These are phyloP conservation scores for Rhytidiadelphus loreus DNA, from an alignment of 225 moss, liverwort and hornwort genomes.

Conservation along the genomic window DNA sequence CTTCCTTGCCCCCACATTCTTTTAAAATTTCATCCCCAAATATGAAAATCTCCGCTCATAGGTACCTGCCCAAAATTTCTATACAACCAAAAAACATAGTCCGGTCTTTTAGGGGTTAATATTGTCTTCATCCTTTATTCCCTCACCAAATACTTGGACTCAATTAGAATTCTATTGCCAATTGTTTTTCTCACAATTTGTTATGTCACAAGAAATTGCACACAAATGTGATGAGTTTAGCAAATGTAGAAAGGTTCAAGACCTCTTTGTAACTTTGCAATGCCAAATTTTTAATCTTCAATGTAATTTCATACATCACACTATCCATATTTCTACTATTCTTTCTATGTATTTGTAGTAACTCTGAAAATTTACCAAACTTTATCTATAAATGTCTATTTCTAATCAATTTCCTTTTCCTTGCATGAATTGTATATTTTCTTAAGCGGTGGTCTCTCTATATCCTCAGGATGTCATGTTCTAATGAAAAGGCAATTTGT, in stretches of 20 bases:
- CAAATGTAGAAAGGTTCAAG: background rate
- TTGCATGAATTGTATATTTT: background rate
- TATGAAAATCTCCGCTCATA: too few species aligned
- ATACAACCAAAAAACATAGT: too few species aligned
- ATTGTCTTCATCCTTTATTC: background rate
- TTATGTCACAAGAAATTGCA: background rate
- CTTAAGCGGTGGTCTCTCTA: rapidly evolving
- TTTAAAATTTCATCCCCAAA: too few species aligned
- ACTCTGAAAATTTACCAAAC: background rate
- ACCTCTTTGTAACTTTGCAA: background rate
- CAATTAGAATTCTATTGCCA: background rate
- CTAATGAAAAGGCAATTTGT: background rate
- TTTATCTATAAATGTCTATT: background rate
- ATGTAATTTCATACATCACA: background rate
- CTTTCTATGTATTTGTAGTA: background rate
- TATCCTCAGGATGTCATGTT: background rate
- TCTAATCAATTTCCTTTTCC: background rate
- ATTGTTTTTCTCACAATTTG: background rate
- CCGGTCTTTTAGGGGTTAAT: too few species aligned
- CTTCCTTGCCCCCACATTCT: too few species aligned
- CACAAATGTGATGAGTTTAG: background rate
- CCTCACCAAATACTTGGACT: background rate
- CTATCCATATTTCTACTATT: background rate
- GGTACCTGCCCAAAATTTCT: too few species aligned
- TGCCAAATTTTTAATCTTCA: background rate